Conservation (phyloP, 176 grass and related monocot species). For the Tillandsia fasciculata region DNA sequence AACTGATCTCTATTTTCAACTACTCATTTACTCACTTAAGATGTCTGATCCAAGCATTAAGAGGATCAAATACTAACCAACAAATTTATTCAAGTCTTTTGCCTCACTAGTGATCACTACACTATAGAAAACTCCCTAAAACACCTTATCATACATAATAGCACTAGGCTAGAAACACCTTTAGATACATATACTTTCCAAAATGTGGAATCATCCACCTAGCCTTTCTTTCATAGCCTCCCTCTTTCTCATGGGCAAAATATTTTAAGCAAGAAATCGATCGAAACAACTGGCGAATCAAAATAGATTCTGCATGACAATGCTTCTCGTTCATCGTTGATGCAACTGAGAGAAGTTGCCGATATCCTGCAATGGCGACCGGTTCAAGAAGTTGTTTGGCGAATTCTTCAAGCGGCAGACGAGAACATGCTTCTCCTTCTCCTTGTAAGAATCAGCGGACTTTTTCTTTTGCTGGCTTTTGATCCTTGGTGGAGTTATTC, state of each 20-base stretch:
- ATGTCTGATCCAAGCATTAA: too few relatives aligned
- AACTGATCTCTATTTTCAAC: too few relatives aligned
- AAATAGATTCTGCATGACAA: background rate
- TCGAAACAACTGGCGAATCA: background rate
- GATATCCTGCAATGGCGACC: conserved; percentile 57
- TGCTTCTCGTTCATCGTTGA: background rate
- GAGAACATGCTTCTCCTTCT: conserved; percentile 69
- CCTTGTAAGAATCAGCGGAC: conserved; percentile 30
- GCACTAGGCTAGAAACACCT: background rate
- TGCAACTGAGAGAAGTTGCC: conserved; percentile 39
- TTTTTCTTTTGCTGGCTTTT: conserved; percentile 16
- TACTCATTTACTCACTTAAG: too few relatives aligned
- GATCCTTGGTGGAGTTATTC: conserved; percentile 25
- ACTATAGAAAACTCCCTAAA: background rate
- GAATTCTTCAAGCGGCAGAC: conserved; percentile 63
- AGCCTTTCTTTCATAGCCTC: background rate
- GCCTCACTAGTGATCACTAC: background rate
- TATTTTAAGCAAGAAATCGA: background rate
- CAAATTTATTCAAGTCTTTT: background rate
- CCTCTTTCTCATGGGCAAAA: background rate
- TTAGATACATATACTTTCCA: background rate
- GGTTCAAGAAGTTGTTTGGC: conserved; percentile 33
- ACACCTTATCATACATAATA: background rate
- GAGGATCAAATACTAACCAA: too few relatives aligned
- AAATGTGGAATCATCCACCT: background rate